A percentile compares a stretch with the other conserved stretches of the same genome.
phyloP scores from a whole-genome alignment of 73 alveolate species.

The Paramecium pentaurelia region DNA sequence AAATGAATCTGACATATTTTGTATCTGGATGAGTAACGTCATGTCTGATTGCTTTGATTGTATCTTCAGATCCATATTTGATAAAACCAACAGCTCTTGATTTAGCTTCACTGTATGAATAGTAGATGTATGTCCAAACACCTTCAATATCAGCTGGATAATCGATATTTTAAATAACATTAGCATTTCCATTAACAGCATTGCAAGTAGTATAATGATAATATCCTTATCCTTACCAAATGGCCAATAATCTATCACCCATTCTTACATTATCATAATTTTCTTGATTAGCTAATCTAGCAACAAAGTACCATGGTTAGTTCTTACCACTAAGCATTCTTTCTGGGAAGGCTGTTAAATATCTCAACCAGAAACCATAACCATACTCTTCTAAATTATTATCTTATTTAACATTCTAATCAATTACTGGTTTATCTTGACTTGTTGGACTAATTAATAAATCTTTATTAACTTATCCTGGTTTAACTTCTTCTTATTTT shows the following conservation, averaged over 20 bases:
- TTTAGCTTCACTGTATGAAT: background rate
- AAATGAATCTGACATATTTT: background rate
- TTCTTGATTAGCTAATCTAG: background rate
- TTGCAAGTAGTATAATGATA: background rate
- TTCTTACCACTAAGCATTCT: conserved; percentile 18
- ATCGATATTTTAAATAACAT: background rate
- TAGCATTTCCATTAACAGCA: background rate
- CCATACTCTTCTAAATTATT: conserved; percentile 40
- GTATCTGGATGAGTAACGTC: conserved; percentile 10
- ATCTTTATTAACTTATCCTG: background rate
- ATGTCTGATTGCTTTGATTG: background rate
- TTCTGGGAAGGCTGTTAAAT: background rate
- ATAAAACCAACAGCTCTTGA: conserved; percentile 29
- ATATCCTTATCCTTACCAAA: conserved; percentile 38
- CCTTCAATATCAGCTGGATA: conserved; percentile 58
- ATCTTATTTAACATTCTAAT: background rate
- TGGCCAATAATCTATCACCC: conserved; percentile 37
- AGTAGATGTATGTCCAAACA: conserved; percentile 35
- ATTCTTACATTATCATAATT: background rate
- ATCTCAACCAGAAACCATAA: conserved; percentile 40
- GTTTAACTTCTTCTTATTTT: background rate
- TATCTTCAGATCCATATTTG: background rate
- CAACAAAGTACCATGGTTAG: conserved; percentile 40
- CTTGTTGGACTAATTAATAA: background rate
- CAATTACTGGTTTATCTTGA: background rate